phyloP scores from a whole-genome alignment of 2,329 filamentous ascomycete species.

The Sporothrix mexicana region DNA sequence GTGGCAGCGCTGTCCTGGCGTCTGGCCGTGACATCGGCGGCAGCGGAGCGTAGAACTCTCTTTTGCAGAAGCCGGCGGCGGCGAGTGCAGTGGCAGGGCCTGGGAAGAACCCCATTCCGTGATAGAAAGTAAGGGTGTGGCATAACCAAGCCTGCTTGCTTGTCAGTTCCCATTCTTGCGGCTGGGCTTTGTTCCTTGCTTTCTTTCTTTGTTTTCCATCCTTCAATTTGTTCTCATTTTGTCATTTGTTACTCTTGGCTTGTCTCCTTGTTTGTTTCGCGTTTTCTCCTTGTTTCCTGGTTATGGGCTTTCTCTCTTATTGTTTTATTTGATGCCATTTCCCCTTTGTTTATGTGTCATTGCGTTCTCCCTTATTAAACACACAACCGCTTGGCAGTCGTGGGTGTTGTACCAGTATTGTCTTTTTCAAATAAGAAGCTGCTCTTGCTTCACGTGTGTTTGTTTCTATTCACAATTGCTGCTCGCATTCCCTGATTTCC shows the following conservation, averaged over 20 bases:
- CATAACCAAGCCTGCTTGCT: neutral
- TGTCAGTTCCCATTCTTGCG: neutral
- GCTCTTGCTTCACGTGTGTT: neutral
- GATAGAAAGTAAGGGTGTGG: neutral
- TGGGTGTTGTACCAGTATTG: slow-evolving; percentile 8
- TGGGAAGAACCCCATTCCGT: neutral
- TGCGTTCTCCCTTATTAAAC: neutral
- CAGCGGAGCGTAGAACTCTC: slow-evolving; percentile 41
- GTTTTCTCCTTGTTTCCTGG: slow-evolving; percentile 9
- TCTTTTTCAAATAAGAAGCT: neutral
- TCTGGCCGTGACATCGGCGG: slow-evolving; percentile 60
- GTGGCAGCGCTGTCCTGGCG: slow-evolving; percentile 50
- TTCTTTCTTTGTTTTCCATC: neutral
- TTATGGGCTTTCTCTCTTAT: neutral
- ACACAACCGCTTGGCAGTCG: neutral
- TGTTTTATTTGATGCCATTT: neutral
- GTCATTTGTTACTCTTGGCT: neutral
- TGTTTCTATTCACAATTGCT: neutral
- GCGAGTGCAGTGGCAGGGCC: neutral
- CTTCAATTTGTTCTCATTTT: neutral
- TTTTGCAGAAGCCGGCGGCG: neutral
- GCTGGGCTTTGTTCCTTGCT: neutral
- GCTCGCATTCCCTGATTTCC: neutral
- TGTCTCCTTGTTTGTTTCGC: slow-evolving; percentile 1
- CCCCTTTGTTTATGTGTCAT: neutral